These are phyloP conservation scores for Rauvolfia tetraphylla DNA, from an alignment of 257 asterid genomes.

Conservation along the genomic window DNA sequence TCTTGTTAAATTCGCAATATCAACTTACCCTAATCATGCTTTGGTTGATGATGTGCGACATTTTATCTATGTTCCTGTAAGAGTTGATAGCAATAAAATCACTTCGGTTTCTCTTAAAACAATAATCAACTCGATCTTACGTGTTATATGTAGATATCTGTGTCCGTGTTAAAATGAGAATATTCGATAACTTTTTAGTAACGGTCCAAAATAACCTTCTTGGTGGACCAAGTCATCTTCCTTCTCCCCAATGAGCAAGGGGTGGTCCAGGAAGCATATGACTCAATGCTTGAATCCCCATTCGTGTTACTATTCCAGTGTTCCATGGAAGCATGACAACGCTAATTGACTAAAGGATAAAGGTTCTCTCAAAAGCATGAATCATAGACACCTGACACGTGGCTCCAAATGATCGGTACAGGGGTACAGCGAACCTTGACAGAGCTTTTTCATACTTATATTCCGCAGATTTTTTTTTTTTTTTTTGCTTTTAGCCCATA, in stretches of 20 bases:
- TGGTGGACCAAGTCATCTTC: conserved; percentile 4
- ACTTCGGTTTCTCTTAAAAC: too few relatives aligned
- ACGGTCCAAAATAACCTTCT: neutral
- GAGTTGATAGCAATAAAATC: too few relatives aligned
- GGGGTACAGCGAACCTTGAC: conserved; percentile 5
- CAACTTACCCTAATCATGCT: too few relatives aligned
- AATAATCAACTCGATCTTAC: too few relatives aligned
- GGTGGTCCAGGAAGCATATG: conserved; percentile 3
- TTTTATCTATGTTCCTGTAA: too few relatives aligned
- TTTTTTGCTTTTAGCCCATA: conserved; percentile 2
- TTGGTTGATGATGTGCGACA: too few relatives aligned
- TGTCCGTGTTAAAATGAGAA: too few relatives aligned
- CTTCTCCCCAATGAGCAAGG: neutral
- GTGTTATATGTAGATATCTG: too few relatives aligned
- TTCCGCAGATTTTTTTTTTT: conserved; percentile 6
- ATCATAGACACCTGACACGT: neutral
- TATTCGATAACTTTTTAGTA: too few relatives aligned
- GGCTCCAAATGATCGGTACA: neutral
- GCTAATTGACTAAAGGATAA: neutral
- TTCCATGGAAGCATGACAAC: conserved; percentile 7
- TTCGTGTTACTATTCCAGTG: neutral
- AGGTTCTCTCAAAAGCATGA: neutral
- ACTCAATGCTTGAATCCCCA: neutral
- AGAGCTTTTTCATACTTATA: neutral
- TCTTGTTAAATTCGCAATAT: too few relatives aligned